Conservation (phyloP, 1,284 basidiomycete species). For the Meira miltonrushii region DNA sequence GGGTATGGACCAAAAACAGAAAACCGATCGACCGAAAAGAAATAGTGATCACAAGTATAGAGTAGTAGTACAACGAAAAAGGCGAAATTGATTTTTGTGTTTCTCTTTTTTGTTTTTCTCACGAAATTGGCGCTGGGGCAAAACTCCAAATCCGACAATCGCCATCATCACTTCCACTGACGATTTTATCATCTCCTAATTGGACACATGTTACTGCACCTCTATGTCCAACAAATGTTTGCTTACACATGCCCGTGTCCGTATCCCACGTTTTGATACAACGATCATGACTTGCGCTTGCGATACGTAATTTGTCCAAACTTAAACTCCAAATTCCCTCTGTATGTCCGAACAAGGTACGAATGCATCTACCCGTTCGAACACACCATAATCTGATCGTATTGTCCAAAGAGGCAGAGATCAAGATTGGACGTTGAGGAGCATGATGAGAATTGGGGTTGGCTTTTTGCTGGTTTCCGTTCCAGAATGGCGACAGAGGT, state of each 20-base stretch:
- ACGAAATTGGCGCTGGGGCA: slow-evolving; percentile 9
- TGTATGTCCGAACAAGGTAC: slow-evolving; percentile 84
- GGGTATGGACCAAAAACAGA: too few species aligned
- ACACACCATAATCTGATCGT: slow-evolving; percentile 96
- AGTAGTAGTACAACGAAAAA: too few species aligned
- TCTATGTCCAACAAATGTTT: slow-evolving; percentile 88
- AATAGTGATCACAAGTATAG: too few species aligned
- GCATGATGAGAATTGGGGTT: background rate
- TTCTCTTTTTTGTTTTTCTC: too few species aligned
- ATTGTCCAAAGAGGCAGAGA: slow-evolving; percentile 89
- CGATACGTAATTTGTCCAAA: slow-evolving; percentile 83
- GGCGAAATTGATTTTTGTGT: too few species aligned
- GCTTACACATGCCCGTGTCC: slow-evolving; percentile 78
- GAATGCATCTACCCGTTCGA: slow-evolving; percentile 70
- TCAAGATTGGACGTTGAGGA: slow-evolving; percentile 60
- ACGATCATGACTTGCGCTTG: slow-evolving; percentile 84
- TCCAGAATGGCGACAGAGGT: background rate
- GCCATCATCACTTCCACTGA: slow-evolving; percentile 86
- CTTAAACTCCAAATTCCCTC: slow-evolving; percentile 96
- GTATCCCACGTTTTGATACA: slow-evolving; percentile 87
- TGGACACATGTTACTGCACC: slow-evolving; percentile 87
- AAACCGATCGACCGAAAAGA: too few species aligned
- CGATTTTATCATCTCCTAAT: slow-evolving; percentile 88
- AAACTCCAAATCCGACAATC: slow-evolving; percentile 58
- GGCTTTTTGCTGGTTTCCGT: background rate